Evolutionary conservation across 2,329 filamentous ascomycete species (phyloP).

Genomic region (Remersonia thermophila): DNA sequence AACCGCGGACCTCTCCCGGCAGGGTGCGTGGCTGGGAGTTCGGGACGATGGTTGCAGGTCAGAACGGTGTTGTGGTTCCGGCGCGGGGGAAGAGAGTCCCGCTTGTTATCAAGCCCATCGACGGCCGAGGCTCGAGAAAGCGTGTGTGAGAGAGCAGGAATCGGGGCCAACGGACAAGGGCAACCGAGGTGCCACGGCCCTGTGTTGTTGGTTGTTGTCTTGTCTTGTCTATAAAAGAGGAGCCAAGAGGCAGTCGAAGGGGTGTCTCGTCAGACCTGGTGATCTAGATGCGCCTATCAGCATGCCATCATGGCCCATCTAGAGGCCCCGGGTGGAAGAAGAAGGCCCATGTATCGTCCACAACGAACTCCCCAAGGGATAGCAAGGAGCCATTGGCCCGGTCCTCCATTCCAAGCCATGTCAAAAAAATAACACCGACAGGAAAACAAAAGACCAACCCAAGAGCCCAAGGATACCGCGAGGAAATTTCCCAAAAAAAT

Average conservation of each 20-base stretch:
- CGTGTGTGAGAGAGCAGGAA: slow-evolving; percentile 7
- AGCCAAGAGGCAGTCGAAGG: slow-evolving; percentile 6
- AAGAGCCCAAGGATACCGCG: slow-evolving; percentile 4
- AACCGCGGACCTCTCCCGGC: slow-evolving; percentile 1
- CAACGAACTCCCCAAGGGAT: too few relatives aligned
- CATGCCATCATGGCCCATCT: slow-evolving; percentile 4
- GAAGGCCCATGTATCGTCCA: not conserved
- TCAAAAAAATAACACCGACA: too few relatives aligned
- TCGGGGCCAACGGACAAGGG: not conserved
- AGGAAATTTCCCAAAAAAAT: slow-evolving; percentile 1
- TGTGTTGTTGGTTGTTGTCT: too few relatives aligned
- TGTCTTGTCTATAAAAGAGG: slow-evolving; percentile 2
- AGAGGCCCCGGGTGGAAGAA: not conserved
- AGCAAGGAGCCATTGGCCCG: too few relatives aligned
- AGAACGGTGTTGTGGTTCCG: slow-evolving; percentile 7
- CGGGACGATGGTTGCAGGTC: slow-evolving; percentile 5
- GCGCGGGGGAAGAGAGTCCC: slow-evolving; percentile 5
- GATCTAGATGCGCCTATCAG: slow-evolving; percentile 11
- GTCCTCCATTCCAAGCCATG: too few relatives aligned
- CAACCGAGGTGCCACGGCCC: too few relatives aligned
- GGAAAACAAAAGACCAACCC: too few relatives aligned
- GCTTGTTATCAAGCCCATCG: slow-evolving; percentile 11
- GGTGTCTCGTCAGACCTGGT: slow-evolving; percentile 7
- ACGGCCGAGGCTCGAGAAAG: slow-evolving; percentile 3
- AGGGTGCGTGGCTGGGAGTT: slow-evolving; percentile 1